Conservation (phyloP, 441 rosid species). For the Pelargonium fulgidum region DNA sequence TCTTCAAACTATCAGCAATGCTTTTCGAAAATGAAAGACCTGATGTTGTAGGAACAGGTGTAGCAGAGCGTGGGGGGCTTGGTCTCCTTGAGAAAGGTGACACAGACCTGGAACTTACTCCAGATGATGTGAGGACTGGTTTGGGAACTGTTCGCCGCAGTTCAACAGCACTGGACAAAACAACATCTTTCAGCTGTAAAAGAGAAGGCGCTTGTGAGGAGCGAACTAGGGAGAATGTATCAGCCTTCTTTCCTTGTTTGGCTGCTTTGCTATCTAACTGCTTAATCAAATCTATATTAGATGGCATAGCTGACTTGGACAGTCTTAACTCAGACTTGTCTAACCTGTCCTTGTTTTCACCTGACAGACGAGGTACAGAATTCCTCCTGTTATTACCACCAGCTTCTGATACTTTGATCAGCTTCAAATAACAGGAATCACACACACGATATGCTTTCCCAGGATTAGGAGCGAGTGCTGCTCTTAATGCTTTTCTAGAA, state of each 20-base stretch:
- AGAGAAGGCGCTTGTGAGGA: constrained; percentile 70
- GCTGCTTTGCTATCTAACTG: constrained; percentile 94
- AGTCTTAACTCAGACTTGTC: constrained; percentile 80
- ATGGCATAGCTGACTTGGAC: constrained; percentile 58
- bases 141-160: constrained; percentile 61
- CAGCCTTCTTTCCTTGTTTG: constrained; percentile 76
- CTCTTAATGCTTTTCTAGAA: constrained; percentile 77
- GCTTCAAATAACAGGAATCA: constrained; percentile 77
- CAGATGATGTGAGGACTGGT: constrained; percentile 69
- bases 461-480: constrained; percentile 88
- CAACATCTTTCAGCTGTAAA: constrained; percentile 74
- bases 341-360: constrained; percentile 83
- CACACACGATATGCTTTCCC: constrained; percentile 84
- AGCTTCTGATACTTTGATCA: constrained; percentile 69
- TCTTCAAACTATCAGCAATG: constrained; percentile 79
- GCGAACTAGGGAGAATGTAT: constrained; percentile 68
- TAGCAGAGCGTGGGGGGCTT: constrained; percentile 93
- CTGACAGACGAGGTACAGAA: constrained; percentile 76
- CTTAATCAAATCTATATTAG: constrained; percentile 87
- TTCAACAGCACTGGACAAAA: constrained; percentile 56
- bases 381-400: constrained; percentile 51
- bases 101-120: constrained; percentile 84
- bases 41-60: constrained; percentile 77
- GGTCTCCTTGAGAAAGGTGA: constrained; percentile 95
- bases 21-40: constrained; percentile 83